Conservation (phyloP, 306 rosid genomes). For the Coriaria nepalensis region DNA sequence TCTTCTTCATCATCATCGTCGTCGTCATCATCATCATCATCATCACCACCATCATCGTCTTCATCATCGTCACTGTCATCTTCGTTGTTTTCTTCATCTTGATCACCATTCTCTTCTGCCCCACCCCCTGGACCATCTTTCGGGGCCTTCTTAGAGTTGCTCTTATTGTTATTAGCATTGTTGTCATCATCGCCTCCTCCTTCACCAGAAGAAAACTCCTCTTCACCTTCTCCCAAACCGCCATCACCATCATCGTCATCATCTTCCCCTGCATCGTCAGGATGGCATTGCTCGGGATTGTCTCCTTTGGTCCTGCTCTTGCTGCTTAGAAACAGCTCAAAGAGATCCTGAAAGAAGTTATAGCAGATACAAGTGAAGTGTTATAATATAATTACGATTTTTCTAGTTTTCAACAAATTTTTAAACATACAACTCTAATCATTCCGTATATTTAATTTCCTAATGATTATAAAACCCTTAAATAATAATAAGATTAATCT, state of each 20-base stretch:
- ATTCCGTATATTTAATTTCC: too few relatives aligned
- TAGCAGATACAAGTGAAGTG: too few relatives aligned
- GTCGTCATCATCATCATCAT: conserved; percentile 16
- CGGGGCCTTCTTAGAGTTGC: conserved; percentile 54
- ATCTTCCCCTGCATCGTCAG: conserved; percentile 51
- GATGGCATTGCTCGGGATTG: conserved; percentile 17
- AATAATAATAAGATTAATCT: too few relatives aligned
- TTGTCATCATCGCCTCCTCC: conserved; percentile 53
- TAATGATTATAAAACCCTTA: too few relatives aligned
- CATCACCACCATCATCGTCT: conserved; percentile 23
- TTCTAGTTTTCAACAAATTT: too few relatives aligned
- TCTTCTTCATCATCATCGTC: conserved; percentile 28
- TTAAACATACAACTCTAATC: too few relatives aligned
- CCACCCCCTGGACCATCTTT: conserved; percentile 48
- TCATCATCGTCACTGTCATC: conserved; percentile 33
- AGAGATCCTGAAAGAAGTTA: conserved; percentile 34
- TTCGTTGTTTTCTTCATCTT: conserved; percentile 38
- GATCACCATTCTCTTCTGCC: conserved; percentile 53
- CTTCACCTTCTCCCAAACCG: conserved; percentile 63
- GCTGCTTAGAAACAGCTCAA: conserved; percentile 15
- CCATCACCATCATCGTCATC: conserved; percentile 49
- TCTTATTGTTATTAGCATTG: conserved; percentile 47
- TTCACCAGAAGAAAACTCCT: conserved; percentile 72
- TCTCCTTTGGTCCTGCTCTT: conserved; percentile 25
- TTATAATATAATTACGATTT: too few relatives aligned